Conservation (phyloP, 2,329 filamentous ascomycete genomes). For the Colletotrichum musae region DNA sequence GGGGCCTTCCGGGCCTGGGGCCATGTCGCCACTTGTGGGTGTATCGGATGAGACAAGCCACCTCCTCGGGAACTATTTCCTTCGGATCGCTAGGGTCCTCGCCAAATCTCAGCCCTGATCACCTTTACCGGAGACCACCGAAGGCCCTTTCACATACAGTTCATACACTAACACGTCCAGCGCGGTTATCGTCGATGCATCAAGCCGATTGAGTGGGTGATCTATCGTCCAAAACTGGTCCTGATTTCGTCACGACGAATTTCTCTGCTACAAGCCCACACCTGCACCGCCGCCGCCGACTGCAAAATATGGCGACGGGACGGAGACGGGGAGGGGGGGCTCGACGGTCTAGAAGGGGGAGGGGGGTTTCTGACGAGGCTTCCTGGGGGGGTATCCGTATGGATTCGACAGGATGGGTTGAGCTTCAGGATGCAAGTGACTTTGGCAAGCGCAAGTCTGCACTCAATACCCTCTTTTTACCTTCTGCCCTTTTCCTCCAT, state of each 20-base stretch:
- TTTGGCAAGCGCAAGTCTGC: constrained; percentile 17
- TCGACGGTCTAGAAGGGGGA: constrained; percentile 31
- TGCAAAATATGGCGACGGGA: constrained; percentile 25
- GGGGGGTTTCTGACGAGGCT: constrained; percentile 28
- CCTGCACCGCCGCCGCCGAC: constrained; percentile 33
- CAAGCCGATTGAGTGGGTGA: constrained; percentile 27
- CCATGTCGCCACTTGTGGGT: constrained; percentile 43
- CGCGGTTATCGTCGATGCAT: constrained; percentile 35
- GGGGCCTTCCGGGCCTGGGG: constrained; percentile 30
- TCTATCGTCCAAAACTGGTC: constrained; percentile 22
- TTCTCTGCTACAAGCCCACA: constrained; percentile 41
- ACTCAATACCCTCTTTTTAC: constrained; percentile 11
- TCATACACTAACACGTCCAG: constrained; percentile 26
- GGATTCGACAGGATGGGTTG: constrained; percentile 9
- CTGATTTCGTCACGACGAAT: constrained; percentile 37
- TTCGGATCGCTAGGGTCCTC: constrained; percentile 40
- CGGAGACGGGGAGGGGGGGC: constrained; percentile 13
- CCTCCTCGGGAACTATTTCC: constrained; percentile 48
- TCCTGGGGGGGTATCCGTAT: constrained; percentile 33
- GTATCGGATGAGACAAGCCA: constrained; percentile 55
- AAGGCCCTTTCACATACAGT: constrained; percentile 17
- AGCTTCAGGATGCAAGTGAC: constrained; percentile 22
- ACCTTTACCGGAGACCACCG: constrained; percentile 37
- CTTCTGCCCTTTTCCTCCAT: constrained; percentile 32
- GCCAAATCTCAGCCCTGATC: constrained; percentile 39